These are phyloP conservation scores for Saturnispora serradocipensis DNA, from an alignment of 805 yeast species.

Conservation along the genomic window DNA sequence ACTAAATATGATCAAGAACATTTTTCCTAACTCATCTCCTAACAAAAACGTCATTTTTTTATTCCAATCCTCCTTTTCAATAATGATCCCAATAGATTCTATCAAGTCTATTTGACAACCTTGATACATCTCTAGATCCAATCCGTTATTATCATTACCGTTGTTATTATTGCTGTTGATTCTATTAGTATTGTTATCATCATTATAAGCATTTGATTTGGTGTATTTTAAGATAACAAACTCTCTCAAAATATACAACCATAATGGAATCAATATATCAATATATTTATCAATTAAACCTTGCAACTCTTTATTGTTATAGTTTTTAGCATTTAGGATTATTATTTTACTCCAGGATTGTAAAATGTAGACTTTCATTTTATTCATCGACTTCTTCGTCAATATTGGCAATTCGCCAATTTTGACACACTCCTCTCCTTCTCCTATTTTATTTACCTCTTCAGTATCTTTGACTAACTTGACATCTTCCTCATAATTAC, in stretches of 20 bases:
- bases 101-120: constrained; percentile 70
- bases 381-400: constrained; percentile 38
- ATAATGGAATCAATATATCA: constrained; percentile 56
- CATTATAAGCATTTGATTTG: background rate
- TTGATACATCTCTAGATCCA: constrained; percentile 39
- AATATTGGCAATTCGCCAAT: constrained; percentile 48
- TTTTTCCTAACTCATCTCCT: constrained; percentile 49
- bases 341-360: constrained; percentile 60
- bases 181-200: background rate
- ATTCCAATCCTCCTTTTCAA: constrained; percentile 37
- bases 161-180: constrained; percentile 18
- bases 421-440: constrained; percentile 19
- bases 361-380: constrained; percentile 50
- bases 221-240: constrained; percentile 54
- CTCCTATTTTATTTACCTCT: constrained; percentile 8
- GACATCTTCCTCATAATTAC: constrained; percentile 16
- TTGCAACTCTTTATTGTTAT: constrained; percentile 32
- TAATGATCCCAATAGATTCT: constrained; percentile 60
- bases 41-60: constrained; percentile 37
- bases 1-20: constrained; percentile 73
- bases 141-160: constrained; percentile 29
- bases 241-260: constrained; percentile 72
- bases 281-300: constrained; percentile 48
- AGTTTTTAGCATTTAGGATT: constrained; percentile 29
- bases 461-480: background rate